phyloP scores from a whole-genome alignment of 148 eudicot species.

The Hydrangea macrophylla region DNA sequence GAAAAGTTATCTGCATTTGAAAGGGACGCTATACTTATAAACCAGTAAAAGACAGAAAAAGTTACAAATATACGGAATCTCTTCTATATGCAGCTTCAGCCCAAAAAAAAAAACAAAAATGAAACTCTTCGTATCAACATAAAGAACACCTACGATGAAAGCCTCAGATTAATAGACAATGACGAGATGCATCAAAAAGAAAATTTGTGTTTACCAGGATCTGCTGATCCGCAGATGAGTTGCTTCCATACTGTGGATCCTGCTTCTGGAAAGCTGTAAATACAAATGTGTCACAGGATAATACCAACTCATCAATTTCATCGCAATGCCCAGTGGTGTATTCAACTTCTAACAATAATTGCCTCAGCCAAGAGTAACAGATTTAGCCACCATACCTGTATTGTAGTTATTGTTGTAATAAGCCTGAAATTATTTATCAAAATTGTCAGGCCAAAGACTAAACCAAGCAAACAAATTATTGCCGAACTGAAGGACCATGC shows the following conservation, averaged over 20 bases:
- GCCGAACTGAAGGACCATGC: neutral
- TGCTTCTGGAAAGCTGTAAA: slow-evolving; percentile 51
- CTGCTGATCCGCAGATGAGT: slow-evolving; percentile 86
- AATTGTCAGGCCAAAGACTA: slow-evolving; percentile 14
- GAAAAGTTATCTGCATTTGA: neutral
- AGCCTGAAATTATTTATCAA: slow-evolving; percentile 28
- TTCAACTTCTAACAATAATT: neutral
- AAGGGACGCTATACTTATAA: neutral
- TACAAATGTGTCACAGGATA: slow-evolving; percentile 11
- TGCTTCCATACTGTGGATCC: slow-evolving; percentile 45
- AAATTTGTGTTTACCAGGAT: slow-evolving; percentile 58
- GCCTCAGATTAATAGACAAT: neutral
- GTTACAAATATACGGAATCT: neutral
- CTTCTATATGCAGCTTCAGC: neutral
- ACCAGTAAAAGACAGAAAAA: neutral
- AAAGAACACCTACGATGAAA: neutral
- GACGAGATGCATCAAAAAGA: neutral
- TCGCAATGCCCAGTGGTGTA: neutral
- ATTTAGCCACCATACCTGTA: slow-evolving; percentile 34
- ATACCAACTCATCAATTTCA: neutral
- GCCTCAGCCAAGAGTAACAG: neutral
- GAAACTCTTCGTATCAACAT: neutral
- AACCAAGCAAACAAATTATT: neutral
- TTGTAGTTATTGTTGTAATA: slow-evolving; percentile 25
- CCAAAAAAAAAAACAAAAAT: neutral